Base-by-base conservation (phyloP, 2,329 filamentous ascomycete genomes). In the Alternaria arborescens region DNA sequence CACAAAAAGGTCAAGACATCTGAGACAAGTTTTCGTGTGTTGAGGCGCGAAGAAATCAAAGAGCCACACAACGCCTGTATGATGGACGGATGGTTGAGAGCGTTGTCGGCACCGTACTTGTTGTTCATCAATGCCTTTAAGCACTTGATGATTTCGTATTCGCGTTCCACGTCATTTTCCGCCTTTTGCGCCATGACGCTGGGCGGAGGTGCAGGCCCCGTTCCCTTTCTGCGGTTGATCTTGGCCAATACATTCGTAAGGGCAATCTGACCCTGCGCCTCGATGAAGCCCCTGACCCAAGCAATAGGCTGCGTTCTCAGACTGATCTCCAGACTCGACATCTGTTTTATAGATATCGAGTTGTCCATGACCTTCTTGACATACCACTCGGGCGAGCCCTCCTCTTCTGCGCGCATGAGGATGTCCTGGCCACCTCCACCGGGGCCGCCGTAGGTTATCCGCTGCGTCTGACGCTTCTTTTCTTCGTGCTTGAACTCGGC, bases 111-210 rank as follows among this genome's bases (percentile, higher is more conserved):
- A 63, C 95, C 95, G 78, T 97, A 98, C 78, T 97, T 97, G 86
- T 97, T 99, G 87, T 99, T 99, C 91, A 98, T 97, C 59, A 98
- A 82, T 32, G 94, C 93, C 83, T 98, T 98, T 60, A 99, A 81
- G 82, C 95, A 98, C 82, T 99, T 99, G 76, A 97, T 88, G 65
- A 99, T 97, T 76, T 98, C 95, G 77, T 98, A 98, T 81, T 97
- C 94, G 69, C 91, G 88, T 74, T 97, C 94, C 51, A 95, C 84
- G 74, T 94, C 92, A 77, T 91, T 93, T 71, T 97, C 93, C 8
- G 74, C 68, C 59, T 82, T 86, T 28, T 83, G 87, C 10, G 67
- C 65, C 34, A 84, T 79, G 55, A 83, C 82, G 42, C 71, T 75
- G 22, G 86, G 83, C 5, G 88, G 86, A 24, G 87, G 86, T 4